Evolutionary conservation across 495 filamentous ascomycete genomes (phyloP), one percentile per base, ranked within the genome.

Genomic region (Massariosphaeria phaeospora): DNA sequence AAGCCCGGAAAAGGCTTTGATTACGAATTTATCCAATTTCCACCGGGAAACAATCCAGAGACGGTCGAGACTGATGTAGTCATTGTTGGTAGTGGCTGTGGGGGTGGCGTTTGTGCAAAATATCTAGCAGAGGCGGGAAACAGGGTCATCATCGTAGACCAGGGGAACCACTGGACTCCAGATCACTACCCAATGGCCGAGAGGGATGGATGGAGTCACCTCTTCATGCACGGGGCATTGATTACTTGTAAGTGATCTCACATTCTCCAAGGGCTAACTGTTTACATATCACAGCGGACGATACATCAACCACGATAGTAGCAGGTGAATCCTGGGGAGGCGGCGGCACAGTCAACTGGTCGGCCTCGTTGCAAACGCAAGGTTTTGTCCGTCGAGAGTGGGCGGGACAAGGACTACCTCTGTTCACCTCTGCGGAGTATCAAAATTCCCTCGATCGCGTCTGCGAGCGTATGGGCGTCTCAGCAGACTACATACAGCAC

Each of bases 281-380:
- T 33, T 27, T 26, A 53, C 31, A 2, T 30, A 25, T n/a, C 25
- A 7, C 27, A 64, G 53, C 74, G 13, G 86, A 88, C n/a, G 86
- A 93, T 63, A 74, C 75, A 11, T 75, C 73, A 12, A 69, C 84
- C 42, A 75, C 66, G 20, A 60, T 89, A 0, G 61, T 86, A n/a
- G 79, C 86, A 0, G 90, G 85, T 2, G 78, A 79, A 17, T 82
- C 78, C 20, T 96, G 85, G 79, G 91, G 91, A 31, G 91, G 91
- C 42, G 91, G 91, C 30, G 89, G 89, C 0, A 87, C 86, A 1
- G 68, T 96, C 51, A 95, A 95, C 63, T 95, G 89, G 90, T 85
- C 83, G 31, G 91, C 86, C n/a, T 78, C 79, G 12, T 68, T 96
- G 29, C 88, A 91, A 65, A 84, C 84, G 0, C 91, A 91, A 68